Percentiles rank a stretch among this genome's conserved stretches.
phyloP scores from a whole-genome alignment of 1,284 basidiomycete genomes.

The Mrakiaceae sp. region DNA sequence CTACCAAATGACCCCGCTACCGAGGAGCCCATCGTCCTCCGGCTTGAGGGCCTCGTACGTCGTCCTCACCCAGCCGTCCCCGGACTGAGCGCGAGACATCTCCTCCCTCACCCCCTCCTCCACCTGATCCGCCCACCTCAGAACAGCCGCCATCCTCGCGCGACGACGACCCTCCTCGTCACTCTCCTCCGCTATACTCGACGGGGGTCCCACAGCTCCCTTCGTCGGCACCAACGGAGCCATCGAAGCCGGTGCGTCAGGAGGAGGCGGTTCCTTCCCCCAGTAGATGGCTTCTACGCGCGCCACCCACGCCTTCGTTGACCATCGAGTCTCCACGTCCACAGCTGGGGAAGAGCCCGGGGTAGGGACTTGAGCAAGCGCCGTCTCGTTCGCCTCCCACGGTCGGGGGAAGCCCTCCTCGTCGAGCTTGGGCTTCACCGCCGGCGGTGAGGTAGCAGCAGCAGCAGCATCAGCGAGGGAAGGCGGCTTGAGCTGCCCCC shows the following conservation, averaged over 20 bases:
- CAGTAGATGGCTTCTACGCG: slow-evolving; percentile 69
- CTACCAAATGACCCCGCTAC: slow-evolving; percentile 16
- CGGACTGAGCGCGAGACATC: background rate
- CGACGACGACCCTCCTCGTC: background rate
- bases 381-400: slow-evolving; percentile 41
- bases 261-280: slow-evolving; percentile 25
- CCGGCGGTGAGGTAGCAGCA: background rate
- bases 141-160: background rate
- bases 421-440: slow-evolving; percentile 32
- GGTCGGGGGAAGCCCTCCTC: slow-evolving; percentile 51
- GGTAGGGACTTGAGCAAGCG: slow-evolving; percentile 18
- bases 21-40: slow-evolving; percentile 4
- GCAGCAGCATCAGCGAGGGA: slow-evolving; percentile 10
- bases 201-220: slow-evolving; percentile 16
- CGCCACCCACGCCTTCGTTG: slow-evolving; percentile 57
- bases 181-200: no score
- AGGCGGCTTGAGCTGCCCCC: slow-evolving; percentile 72
- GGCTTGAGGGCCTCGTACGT: slow-evolving; percentile 5
- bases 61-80: slow-evolving; percentile 1
- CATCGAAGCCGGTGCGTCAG: background rate
- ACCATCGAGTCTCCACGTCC: slow-evolving; percentile 37
- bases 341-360: slow-evolving; percentile 17
- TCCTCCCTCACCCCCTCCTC: slow-evolving; percentile 11
- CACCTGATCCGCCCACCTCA: background rate
- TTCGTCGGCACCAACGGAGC: slow-evolving; percentile 15